Conservation (phyloP, 78 protist genomes). For the Dictyostelium discoideum region DNA sequence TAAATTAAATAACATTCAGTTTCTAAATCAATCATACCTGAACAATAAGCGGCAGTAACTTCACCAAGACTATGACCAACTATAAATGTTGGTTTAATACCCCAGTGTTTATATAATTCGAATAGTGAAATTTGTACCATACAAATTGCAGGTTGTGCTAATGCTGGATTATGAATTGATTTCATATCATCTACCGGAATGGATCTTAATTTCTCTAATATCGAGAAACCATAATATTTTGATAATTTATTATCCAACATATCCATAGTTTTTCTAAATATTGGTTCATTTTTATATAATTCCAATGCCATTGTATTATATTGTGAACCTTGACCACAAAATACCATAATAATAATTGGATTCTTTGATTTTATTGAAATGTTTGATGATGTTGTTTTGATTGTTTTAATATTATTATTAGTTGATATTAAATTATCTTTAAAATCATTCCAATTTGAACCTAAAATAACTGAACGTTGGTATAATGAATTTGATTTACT, state of each 20-base stretch:
- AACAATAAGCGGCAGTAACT: constrained; percentile 25
- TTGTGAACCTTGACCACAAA: constrained; percentile 84
- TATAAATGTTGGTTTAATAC: constrained; percentile 47
- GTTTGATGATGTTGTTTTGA: background rate
- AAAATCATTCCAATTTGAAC: background rate
- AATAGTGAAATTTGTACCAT: constrained; percentile 45
- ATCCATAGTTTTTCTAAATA: background rate
- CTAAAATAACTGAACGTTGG: background rate
- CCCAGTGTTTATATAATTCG: constrained; percentile 32
- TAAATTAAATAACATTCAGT: background rate
- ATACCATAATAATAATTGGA: constrained; percentile 37
- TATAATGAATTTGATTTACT: background rate
- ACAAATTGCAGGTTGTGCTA: constrained; percentile 53
- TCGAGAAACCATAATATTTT: constrained; percentile 2
- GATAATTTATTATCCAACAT: background rate
- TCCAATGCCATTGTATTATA: constrained; percentile 57
- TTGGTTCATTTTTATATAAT: constrained; percentile 17
- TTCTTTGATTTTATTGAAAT: background rate
- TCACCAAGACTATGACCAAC: constrained; percentile 75
- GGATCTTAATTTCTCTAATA: constrained; percentile 3
- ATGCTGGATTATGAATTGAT: constrained; percentile 45
- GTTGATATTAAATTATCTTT: background rate
- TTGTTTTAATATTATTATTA: background rate
- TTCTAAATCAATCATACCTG: constrained; percentile 26
- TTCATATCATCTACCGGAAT: background rate